Evolutionary conservation across 2,329 filamentous ascomycete genomes (phyloP), one percentile per base, ranked within the genome.

Genomic region (Paracorniculantispora psalliotae): DNA sequence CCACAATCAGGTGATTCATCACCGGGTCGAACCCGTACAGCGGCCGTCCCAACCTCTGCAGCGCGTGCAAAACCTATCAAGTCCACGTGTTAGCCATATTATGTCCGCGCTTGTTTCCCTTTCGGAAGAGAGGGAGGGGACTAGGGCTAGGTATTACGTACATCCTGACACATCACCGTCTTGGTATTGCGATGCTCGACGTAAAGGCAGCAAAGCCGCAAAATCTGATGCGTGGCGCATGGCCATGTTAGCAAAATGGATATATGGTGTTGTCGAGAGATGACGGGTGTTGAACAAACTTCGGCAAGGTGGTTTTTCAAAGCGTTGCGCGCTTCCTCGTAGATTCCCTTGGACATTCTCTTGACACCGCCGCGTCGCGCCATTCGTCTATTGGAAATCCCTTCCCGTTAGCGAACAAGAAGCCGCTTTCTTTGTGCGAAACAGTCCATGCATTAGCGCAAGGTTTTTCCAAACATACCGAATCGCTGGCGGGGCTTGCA

Each of bases 291-390:
- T n/a, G n/a, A n/a, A n/a, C n/a, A n/a, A n/a, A 86, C 84, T 28
- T 63, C 62, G 5, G 73, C 64, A 0, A 92, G 71, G 0, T 79
- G 75, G 0, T 65, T 61, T 23, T 78, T 82, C 1, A 92, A 55
- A 0, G 77, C 82, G 0, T 4, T 19, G 0, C 90, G 77, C 0
- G 79, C 70, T 0, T 89, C 86, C 0, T 85, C 77, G 65, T 92
- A 92, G 2, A 92, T 86, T 0, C 48, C 63, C 0, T 68, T 80
- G 0, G 85, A 87, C 9, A 92, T 91, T 0, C 89, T 78, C 68
- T 92, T 92, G 0, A 93, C 86, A 0, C 90, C 90, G 1, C 89
- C 90, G 7, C 90, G 84, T 6, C 90, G 83, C 1, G 90, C 90
- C 0, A 93, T 73, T 43, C 89, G 86, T 64, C 88, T 86, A 46